Evolutionary conservation across 163 green algal genomes (phyloP).

Genomic region (Picocystis sp.): DNA sequence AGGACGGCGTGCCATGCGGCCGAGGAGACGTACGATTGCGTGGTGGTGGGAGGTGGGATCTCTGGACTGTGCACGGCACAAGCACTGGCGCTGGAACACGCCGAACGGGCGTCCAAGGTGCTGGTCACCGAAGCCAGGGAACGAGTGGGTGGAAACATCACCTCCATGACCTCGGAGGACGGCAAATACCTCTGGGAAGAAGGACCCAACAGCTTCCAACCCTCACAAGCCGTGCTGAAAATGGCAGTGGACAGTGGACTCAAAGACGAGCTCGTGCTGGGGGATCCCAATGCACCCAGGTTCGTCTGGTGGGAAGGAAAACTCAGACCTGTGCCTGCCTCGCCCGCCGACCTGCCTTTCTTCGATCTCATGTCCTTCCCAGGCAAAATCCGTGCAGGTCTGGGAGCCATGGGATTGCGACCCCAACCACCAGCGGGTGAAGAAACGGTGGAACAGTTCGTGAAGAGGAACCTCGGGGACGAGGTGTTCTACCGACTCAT

Average conservation of each 20-base stretch:
- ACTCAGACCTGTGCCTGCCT: constrained; percentile 68
- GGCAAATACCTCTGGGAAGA: constrained; percentile 90
- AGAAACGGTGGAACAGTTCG: constrained; percentile 92
- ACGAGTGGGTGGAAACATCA: constrained; percentile 96
- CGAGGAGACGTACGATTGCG: constrained; percentile 8
- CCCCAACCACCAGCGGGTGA: constrained; percentile 30
- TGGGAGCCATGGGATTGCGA: constrained; percentile 66
- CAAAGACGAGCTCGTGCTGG: constrained; percentile 67
- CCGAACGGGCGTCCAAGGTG: constrained; percentile 30
- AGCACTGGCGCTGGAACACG: constrained; percentile 45
- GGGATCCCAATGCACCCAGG: constrained; percentile 70
- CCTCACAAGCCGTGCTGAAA: constrained; percentile 78
- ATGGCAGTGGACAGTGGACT: constrained; percentile 38
- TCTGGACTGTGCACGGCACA: constrained; percentile 66
- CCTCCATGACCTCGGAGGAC: constrained; percentile 34
- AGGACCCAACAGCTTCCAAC: constrained; percentile 96
- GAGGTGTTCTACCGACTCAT: constrained; percentile 95
- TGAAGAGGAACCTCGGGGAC: constrained; percentile 83
- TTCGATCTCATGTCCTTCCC: constrained; percentile 77
- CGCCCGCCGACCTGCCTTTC: constrained; percentile 54
- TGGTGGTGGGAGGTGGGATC: constrained; percentile 62
- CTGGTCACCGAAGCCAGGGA: constrained; percentile 87
- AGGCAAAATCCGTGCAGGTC: constrained; percentile 84
- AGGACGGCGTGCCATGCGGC: neutral
- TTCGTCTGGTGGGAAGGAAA: constrained; percentile 90